A percentile compares a stretch with the other conserved stretches of the same genome.
Evolutionary conservation across 345 rosid genomes (phyloP).

Genomic region (Orychophragmus violaceus): DNA sequence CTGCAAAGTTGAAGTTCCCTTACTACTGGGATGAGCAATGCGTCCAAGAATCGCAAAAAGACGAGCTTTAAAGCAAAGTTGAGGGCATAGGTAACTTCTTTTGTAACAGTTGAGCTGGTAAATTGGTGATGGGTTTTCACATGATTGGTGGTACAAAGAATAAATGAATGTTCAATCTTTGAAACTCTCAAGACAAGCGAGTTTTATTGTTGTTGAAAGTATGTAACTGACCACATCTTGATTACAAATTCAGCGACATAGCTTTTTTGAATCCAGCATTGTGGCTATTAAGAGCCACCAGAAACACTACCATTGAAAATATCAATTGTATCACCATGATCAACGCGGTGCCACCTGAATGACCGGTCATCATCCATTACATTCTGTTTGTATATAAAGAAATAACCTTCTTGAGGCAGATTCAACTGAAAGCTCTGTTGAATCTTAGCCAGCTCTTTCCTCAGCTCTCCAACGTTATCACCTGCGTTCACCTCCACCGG

Average conservation of each 20-base stretch:
- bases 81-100: not conserved
- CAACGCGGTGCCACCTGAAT: slow-evolving; percentile 69
- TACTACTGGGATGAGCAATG: slow-evolving; percentile 87
- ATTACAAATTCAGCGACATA: too few species aligned
- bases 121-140: not conserved
- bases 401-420: slow-evolving; percentile 70
- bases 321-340: slow-evolving; percentile 62
- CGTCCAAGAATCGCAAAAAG: slow-evolving; percentile 48
- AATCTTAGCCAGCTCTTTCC: slow-evolving; percentile 64
- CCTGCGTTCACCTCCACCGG: slow-evolving; percentile 56
- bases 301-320: too few species aligned
- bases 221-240: not conserved
- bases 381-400: slow-evolving; percentile 60
- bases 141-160: not conserved
- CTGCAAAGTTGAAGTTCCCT: slow-evolving; percentile 82
- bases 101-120: too few species aligned
- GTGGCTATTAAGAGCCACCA: slow-evolving; percentile 10
- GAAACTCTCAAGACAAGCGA: not conserved
- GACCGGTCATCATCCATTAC: slow-evolving; percentile 82
- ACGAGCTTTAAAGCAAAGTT: slow-evolving; percentile 52
- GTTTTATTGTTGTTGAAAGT: not conserved
- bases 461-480: slow-evolving; percentile 64
- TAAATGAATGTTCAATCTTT: slow-evolving; percentile 1
- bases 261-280: not conserved
- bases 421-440: slow-evolving; percentile 39